Evolutionary conservation across 306 rosid genomes (phyloP).

Genomic region (Rosa multiflora): DNA sequence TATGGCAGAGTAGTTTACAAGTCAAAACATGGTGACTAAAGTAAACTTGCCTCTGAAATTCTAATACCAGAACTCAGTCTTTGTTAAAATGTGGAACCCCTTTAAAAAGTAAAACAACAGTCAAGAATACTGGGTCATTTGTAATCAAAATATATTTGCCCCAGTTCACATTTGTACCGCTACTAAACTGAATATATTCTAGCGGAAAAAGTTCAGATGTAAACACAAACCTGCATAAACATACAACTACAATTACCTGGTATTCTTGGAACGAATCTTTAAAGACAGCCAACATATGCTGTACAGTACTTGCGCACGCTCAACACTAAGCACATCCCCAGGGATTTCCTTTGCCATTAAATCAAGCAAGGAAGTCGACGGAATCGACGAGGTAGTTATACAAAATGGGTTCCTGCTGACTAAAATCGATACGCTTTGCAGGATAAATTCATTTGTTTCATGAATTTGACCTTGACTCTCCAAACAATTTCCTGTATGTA

Average conservation of each 20-base stretch:
- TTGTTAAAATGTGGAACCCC: background rate
- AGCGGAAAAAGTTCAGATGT: background rate
- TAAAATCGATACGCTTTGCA: constrained; percentile 51
- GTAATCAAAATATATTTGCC: background rate
- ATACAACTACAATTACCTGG: constrained; percentile 48
- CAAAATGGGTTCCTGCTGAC: constrained; percentile 58
- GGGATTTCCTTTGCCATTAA: constrained; percentile 62
- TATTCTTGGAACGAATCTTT: constrained; percentile 36
- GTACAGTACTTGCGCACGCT: constrained; percentile 70
- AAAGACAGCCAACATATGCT: constrained; percentile 66
- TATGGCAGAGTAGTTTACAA: background rate
- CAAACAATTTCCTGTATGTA: constrained; percentile 56
- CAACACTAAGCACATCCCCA: constrained; percentile 68
- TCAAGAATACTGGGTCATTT: background rate
- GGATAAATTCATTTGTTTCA: constrained; percentile 46
- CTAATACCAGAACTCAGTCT: background rate
- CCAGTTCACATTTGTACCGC: background rate
- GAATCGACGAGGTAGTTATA: constrained; percentile 31
- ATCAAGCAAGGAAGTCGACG: constrained; percentile 47
- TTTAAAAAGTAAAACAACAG: background rate
- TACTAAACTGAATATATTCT: background rate
- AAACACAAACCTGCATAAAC: background rate
- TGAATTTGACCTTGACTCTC: constrained; percentile 53
- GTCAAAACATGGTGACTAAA: background rate
- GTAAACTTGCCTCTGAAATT: background rate